Base-by-base conservation (phyloP, 2,329 filamentous ascomycete species). In the Xylogone sp. region DNA sequence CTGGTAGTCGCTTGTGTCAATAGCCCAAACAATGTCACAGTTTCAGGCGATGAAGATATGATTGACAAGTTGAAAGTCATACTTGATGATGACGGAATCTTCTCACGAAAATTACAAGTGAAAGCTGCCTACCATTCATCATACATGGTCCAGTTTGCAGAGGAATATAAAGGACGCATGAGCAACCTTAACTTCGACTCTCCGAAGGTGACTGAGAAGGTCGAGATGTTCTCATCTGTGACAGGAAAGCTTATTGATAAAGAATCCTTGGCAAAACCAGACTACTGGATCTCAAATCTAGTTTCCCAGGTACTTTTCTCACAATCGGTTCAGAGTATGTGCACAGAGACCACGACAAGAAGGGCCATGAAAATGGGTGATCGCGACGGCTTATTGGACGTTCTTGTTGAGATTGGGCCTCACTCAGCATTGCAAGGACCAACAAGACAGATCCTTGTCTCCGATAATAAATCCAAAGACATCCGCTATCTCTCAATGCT, bases 1-100 rank as follows among this genome's bases (percentile, higher is more conserved):
- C 27, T 31, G 7, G 13, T 13, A 7, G 59, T 71, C 21, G 69
- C 68, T 12, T 68, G 65, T 21, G 60, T 64, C 3, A 67, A 64
- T 45, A 58, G 54, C 20, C 56, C 56, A 1, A 21, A 39, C 2
- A 62, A 54, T 42, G 54, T 61, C 8, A 66, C 64, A 1, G 13
- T 65, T 0, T 58, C 58, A 18, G 64, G 64, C 8, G 55, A 59
- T 27, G 21, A 3, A 10, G 42, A 46, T 2, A 21, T 20, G 18
- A 34, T 63, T 16, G 54, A 61, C 1, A 49, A 56, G 21, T 31
- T 60, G 2, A 45, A 56, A 21, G 21, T 42, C 4, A 44, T 50
- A 1, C 31, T 67, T 3, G 51, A 55, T 5, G 59, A 62, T 3
- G 52, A 63, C 3, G 47, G 55, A 8, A 42, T 58, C 1, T 58